Evolutionary conservation across 768 basidiomycete genomes (phyloP).

Genomic region (Pilatotrama ljubarskyi): DNA sequence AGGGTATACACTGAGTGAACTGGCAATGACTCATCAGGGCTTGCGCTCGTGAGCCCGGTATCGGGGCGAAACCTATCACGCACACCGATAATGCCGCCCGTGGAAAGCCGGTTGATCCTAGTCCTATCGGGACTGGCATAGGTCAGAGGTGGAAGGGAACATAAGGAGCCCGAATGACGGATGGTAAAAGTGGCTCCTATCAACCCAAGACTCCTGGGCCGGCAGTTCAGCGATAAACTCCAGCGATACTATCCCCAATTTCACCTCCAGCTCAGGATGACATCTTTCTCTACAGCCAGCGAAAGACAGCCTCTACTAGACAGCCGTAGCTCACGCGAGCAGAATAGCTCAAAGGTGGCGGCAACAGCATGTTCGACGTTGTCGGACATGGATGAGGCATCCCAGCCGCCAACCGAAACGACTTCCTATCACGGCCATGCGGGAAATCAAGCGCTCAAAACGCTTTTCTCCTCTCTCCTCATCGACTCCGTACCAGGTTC

Average conservation of each 20-base stretch:
- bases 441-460: conserved; percentile 16
- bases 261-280: neutral
- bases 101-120: neutral
- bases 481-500: conserved; percentile 60
- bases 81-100: neutral
- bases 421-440: conserved; percentile 16
- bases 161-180: neutral
- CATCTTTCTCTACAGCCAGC: neutral
- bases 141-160: neutral
- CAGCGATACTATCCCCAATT: neutral
- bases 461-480: conserved; percentile 49
- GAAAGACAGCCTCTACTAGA: conserved; percentile 26
- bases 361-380: neutral
- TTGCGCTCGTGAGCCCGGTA: neutral
- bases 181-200: neutral
- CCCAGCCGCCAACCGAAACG: conserved; percentile 19
- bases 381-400: neutral
- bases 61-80: neutral
- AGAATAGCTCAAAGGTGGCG: neutral
- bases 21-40: neutral
- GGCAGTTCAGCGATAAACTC: neutral
- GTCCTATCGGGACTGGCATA: neutral
- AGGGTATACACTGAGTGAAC: neutral
- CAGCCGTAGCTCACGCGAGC: neutral
- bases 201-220: neutral